Conservation (phyloP, 768 basidiomycete genomes). For the Hygrophoropsis aurantiaca region DNA sequence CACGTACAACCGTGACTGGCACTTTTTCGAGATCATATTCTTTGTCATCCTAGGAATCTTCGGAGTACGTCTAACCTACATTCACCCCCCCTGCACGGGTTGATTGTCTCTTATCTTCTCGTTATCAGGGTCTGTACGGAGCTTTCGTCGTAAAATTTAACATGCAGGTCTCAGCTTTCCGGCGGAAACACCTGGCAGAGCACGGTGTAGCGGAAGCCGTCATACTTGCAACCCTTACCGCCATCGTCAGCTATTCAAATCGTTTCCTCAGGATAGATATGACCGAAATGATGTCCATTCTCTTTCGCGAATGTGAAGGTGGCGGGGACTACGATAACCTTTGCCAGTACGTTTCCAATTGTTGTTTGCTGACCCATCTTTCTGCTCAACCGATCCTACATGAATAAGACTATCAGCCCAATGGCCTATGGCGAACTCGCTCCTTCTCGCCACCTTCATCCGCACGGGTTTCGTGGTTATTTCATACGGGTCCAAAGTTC, state of each 20-base stretch:
- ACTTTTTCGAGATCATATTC: slow-evolving; percentile 97
- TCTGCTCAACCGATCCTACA: slow-evolving; percentile 8
- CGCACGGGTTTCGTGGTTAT: slow-evolving; percentile 84
- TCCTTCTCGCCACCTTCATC: slow-evolving; percentile 88
- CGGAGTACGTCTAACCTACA: slow-evolving; percentile 57
- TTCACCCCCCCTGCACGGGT: background rate
- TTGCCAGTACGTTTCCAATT: slow-evolving; percentile 76
- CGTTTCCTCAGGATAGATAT: slow-evolving; percentile 94
- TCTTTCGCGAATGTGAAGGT: slow-evolving; percentile 95
- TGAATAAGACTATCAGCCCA: slow-evolving; percentile 73
- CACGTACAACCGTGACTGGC: slow-evolving; percentile 97
- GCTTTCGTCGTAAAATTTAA: slow-evolving; percentile 98
- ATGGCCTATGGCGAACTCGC: slow-evolving; percentile 93
- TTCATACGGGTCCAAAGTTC: slow-evolving; percentile 95
- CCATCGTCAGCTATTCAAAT: slow-evolving; percentile 91
- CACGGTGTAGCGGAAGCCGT: slow-evolving; percentile 91
- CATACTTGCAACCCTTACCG: slow-evolving; percentile 81
- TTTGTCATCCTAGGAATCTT: slow-evolving; percentile 95
- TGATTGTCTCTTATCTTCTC: background rate
- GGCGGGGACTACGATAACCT: slow-evolving; percentile 88
- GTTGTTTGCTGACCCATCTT: background rate
- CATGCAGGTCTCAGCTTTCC: slow-evolving; percentile 91
- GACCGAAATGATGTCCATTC: slow-evolving; percentile 93
- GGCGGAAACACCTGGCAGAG: slow-evolving; percentile 81
- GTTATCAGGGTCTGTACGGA: slow-evolving; percentile 85